Conservation (phyloP, 2,329 filamentous ascomycete species). For the Cladophialophora carrionii region DNA sequence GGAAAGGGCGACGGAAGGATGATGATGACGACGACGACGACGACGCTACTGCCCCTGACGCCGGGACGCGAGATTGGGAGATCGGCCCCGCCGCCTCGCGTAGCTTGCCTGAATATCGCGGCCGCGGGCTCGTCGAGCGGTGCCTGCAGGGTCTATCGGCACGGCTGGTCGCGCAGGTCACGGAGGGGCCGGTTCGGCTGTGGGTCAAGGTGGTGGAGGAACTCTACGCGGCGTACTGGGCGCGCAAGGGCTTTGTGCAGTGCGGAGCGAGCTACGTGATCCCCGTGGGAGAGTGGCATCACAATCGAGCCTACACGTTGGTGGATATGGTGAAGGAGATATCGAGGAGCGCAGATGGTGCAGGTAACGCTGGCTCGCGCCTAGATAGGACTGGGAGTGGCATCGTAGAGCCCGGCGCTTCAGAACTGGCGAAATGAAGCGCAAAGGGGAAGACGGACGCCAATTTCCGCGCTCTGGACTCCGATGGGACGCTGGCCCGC, state of each 20-base stretch:
- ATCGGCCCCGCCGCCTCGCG: constrained; percentile 16
- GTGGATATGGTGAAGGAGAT: constrained; percentile 17
- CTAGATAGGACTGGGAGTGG: constrained; percentile 8
- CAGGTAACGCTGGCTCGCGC: constrained; percentile 9
- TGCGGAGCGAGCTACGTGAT: constrained; percentile 11
- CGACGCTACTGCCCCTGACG: constrained; percentile 4
- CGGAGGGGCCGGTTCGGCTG: constrained; percentile 13
- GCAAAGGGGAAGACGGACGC: constrained; percentile 11
- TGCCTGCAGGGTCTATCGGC: constrained; percentile 16
- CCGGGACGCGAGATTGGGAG: constrained; percentile 13
- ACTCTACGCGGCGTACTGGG: constrained; percentile 13
- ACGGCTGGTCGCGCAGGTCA: constrained; percentile 9
- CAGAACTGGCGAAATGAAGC: constrained; percentile 14
- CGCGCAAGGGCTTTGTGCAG: constrained; percentile 16
- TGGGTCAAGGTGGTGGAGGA: constrained; percentile 17
- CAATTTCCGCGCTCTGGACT: constrained; percentile 12
- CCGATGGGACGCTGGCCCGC: constrained; percentile 9
- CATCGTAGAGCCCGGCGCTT: constrained; percentile 15
- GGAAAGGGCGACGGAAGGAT: constrained; percentile 16
- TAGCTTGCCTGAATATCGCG: constrained; percentile 13
- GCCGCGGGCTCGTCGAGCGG: constrained; percentile 14
- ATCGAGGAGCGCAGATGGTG: constrained; percentile 10
- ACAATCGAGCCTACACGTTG: constrained; percentile 16
- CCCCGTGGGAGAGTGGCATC: constrained; percentile 16
- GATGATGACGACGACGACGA: constrained; percentile 5